Evolutionary conservation across 2,329 filamentous ascomycete genomes (phyloP), one percentile per base, ranked within the genome.

Genomic region (Colletotrichum sp.): DNA sequence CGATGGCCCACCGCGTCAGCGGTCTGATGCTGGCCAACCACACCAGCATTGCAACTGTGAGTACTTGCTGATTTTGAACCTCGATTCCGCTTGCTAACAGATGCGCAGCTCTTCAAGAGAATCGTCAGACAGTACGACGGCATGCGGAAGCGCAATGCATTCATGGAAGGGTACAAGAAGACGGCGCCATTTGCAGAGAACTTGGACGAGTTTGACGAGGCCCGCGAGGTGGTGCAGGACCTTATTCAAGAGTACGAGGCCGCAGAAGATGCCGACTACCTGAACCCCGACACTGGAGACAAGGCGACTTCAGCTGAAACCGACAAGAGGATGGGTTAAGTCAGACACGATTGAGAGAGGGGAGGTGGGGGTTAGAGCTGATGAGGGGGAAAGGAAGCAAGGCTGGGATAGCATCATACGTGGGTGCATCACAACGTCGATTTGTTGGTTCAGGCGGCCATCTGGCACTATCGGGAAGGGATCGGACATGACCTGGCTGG

Each of bases 21-120:
- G 97, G 97, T 3, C 90, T 99, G 74, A 99, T 99, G 97, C 88
- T 99, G 75, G 97, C 97, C 15, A 99, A 99, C 83, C 97, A 99
- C 83, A 99, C 97, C 0, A 98, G 96, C 78, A 98, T 99, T 79
- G 95, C 96, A 62, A 98, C 97, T 28, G 92, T 93, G 87, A 80
- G 90, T 85, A 34, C 34, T 24, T 13, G 9, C 18, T 43, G 10
- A 18, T 18, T 15, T 16, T 6, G 5, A 21, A 21, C 16, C n/a
- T 38, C 5, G 28, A 21, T 24, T 10, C 3, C 16, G 15, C n/a
- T 21, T 48, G 64, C 73, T 76, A n/a, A 74, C 58, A 66, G 32
- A 69, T 30, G 6, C 10, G 18, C 77, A 94, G 87, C 90, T 99
- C 12, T 99, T 99, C 89, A 98, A 97, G 84, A 93, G 96, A 60